Base-by-base conservation (phyloP, 441 rosid genomes). In the Pelargonium australe region DNA sequence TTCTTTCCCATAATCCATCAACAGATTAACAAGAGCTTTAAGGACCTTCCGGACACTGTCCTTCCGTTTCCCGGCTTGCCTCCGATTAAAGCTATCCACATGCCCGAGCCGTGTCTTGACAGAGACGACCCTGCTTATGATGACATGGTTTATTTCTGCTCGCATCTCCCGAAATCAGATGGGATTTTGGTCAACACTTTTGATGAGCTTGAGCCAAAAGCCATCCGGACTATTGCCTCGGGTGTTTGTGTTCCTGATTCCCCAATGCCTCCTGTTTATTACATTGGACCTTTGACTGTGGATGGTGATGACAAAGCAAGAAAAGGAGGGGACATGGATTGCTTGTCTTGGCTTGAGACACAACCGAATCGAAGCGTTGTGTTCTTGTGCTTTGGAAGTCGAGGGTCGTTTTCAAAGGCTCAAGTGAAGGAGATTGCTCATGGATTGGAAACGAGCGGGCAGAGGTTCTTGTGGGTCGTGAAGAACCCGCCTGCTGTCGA, bases 381-480 rank as follows among this genome's bases (percentile, higher is more conserved):
- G 45, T 65, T 65, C 67, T 17, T 65, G 20, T 65, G 67, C 51
- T 65, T 31, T 43, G 67, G 67, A 1, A 31, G 47, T 20, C n/a
- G 19, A 9, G 47, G 67, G 9, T 17, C n/a, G 13, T 14, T 65
- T 7, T 65, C 47, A 9, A 9, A 7, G 2, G 23, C 17, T 0
- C 47, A 40, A 1, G 43, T 65, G 67, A 14, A 37, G 67, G 67
- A 40, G 19, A 3, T 40, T 14, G 67, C 67, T 40, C 17, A 2
- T 11, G 65, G 44, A 11, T 19, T 65, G 47, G 44, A 31, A 9
- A 31, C 13, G 17, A 40, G 67, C 10, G 4, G 67, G 5, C 20
- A 14, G 19, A 31, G 67, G 47, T 65, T 65, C 20, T 65, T 65
- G 67, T 31, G 47, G 47, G 44, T 65, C 12, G 51, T 45, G 51